A percentile compares a stretch with the other conserved stretches of the same genome.
phyloP scores from a whole-genome alignment of 1,139 yeast genomes.

The Candida sp. region DNA sequence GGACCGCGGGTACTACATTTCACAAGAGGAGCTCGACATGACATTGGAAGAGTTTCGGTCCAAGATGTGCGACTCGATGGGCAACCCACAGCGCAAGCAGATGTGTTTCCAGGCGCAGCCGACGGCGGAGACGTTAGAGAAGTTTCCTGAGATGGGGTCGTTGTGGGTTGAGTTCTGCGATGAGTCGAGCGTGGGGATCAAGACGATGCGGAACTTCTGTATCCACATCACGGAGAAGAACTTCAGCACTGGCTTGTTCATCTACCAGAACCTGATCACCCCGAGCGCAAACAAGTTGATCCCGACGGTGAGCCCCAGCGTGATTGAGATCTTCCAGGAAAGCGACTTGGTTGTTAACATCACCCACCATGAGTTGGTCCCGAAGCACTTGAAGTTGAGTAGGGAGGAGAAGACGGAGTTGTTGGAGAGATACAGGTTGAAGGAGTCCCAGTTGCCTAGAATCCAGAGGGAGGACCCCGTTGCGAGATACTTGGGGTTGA shows the following conservation, averaged over 20 bases:
- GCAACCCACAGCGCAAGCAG: conserved; percentile 82
- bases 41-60: conserved; percentile 88
- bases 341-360: conserved; percentile 93
- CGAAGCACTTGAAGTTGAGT: conserved; percentile 87
- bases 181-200: conserved; percentile 95
- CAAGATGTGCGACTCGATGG: conserved; percentile 89
- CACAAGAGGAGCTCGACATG: conserved; percentile 91
- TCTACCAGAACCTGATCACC: conserved; percentile 87
- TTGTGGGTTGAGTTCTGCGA: conserved; percentile 99
- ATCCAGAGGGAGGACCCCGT: conserved; percentile 98
- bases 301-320: conserved; percentile 98
- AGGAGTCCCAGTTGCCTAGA: conserved; percentile 96
- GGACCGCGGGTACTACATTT: conserved; percentile 93
- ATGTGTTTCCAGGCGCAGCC: conserved; percentile 98
- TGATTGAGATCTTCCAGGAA: conserved; percentile 96
- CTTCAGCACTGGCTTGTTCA: conserved; percentile 90
- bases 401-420: conserved; percentile 86
- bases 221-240: conserved; percentile 93
- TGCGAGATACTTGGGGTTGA: conserved; percentile 92
- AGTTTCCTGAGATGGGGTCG: conserved; percentile 88
- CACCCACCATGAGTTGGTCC: conserved; percentile 97
- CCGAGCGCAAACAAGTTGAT: conserved; percentile 97
- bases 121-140: conserved; percentile 78
- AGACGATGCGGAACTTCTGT: conserved; percentile 97
- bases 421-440: conserved; percentile 87